Evolutionary conservation across 768 basidiomycete species (phyloP).

Genomic region (Serendipita sp.): DNA sequence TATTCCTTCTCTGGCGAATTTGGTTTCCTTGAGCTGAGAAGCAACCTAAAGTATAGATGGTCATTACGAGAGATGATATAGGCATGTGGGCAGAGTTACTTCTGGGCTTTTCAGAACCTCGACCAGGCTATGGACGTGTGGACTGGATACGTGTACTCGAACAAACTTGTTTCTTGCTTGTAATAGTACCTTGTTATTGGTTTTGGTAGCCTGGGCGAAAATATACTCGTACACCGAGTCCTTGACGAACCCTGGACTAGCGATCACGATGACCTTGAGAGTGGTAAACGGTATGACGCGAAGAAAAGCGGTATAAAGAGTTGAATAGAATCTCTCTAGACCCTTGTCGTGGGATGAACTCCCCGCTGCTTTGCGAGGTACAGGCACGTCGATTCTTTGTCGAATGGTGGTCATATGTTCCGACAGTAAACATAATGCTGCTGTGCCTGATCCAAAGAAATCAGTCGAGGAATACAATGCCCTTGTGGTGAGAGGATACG

Average conservation of each 20-base stretch:
- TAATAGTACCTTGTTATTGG: constrained; percentile 71
- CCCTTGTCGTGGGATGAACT: constrained; percentile 85
- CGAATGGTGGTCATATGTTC: constrained; percentile 93
- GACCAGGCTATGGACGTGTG: constrained; percentile 90
- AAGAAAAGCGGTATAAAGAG: constrained; percentile 70
- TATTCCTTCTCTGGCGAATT: constrained; percentile 87
- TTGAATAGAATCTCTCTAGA: constrained; percentile 63
- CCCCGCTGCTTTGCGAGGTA: constrained; percentile 81
- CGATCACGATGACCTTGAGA: constrained; percentile 84
- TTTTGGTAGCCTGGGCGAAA: constrained; percentile 59
- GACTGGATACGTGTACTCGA: constrained; percentile 79
- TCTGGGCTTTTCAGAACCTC: constrained; percentile 92
- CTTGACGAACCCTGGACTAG: constrained; percentile 90
- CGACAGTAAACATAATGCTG: constrained; percentile 85
- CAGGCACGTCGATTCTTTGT: constrained; percentile 73
- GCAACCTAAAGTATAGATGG: constrained; percentile 33
- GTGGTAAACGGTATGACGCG: constrained; percentile 79
- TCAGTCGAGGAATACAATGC: not conserved
- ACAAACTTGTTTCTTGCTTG: constrained; percentile 70
- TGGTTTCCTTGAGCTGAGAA: constrained; percentile 76
- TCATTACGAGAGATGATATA: not conserved
- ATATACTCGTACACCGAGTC: constrained; percentile 79
- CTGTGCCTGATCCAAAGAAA: constrained; percentile 35
- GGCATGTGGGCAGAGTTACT: constrained; percentile 25
- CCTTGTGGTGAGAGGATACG: constrained; percentile 7